A percentile compares a stretch with the other conserved stretches of the same genome.
Evolutionary conservation across 1,284 basidiomycete genomes (phyloP).

Genomic region (Trichosporon faecale): DNA sequence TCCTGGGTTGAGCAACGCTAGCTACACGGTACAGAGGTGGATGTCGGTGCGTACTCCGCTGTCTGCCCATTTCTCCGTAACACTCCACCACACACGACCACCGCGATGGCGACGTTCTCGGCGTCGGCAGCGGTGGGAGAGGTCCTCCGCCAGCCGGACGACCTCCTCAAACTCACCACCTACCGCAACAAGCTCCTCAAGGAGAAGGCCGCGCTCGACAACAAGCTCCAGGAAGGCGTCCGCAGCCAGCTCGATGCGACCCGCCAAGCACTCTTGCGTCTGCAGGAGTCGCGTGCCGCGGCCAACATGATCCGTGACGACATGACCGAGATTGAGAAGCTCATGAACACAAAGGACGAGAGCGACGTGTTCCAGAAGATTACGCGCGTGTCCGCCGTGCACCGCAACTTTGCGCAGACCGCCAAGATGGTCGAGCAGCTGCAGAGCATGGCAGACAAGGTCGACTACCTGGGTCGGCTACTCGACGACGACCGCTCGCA

Average conservation of each 20-base stretch:
- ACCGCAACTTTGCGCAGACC: slow-evolving; percentile 90
- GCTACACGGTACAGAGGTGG: neutral
- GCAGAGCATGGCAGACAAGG: slow-evolving; percentile 78
- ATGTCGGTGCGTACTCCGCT: neutral
- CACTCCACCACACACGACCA: slow-evolving; percentile 17
- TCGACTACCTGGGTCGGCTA: slow-evolving; percentile 74
- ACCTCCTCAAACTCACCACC: slow-evolving; percentile 81
- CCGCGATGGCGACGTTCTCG: slow-evolving; percentile 36
- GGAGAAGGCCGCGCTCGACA: slow-evolving; percentile 93
- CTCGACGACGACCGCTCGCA: slow-evolving; percentile 65
- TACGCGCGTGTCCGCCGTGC: slow-evolving; percentile 86
- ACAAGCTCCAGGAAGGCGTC: slow-evolving; percentile 84
- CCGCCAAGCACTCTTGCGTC: slow-evolving; percentile 78
- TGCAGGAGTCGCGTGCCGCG: slow-evolving; percentile 75
- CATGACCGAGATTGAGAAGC: slow-evolving; percentile 78
- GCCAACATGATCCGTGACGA: slow-evolving; percentile 87
- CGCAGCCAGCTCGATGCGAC: slow-evolving; percentile 92
- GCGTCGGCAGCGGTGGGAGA: slow-evolving; percentile 55
- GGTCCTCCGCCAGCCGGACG: slow-evolving; percentile 87
- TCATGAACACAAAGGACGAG: slow-evolving; percentile 55
- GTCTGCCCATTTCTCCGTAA: slow-evolving; percentile 16
- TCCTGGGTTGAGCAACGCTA: neutral
- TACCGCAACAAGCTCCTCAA: slow-evolving; percentile 93
- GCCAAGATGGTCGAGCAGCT: slow-evolving; percentile 93
- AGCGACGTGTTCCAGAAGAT: slow-evolving; percentile 77